Conservation (phyloP, 2,329 filamentous ascomycete genomes). For the Fusarium foetens region DNA sequence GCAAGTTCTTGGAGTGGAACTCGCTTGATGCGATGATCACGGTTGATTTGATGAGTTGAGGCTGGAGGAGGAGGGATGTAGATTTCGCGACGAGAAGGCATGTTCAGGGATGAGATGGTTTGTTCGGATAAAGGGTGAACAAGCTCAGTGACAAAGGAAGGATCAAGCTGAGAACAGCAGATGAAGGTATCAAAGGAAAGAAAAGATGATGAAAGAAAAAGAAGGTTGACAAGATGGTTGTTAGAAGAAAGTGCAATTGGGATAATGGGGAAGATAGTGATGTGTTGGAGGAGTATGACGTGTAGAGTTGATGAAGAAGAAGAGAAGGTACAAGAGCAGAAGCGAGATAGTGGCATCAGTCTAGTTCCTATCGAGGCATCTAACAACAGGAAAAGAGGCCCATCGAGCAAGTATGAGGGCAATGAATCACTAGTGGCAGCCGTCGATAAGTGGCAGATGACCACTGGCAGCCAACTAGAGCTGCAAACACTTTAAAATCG, state of each 20-base stretch:
- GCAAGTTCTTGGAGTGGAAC: slow-evolving; percentile 44
- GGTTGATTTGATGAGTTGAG: not conserved
- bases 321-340: not conserved
- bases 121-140: not conserved
- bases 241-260: not conserved
- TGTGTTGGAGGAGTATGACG: not conserved
- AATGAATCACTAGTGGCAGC: slow-evolving; percentile 20
- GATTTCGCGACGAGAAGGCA: slow-evolving; percentile 24
- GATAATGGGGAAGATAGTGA: not conserved
- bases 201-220: not conserved
- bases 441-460: not conserved
- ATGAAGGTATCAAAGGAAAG: not conserved
- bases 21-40: slow-evolving; percentile 33
- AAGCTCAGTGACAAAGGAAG: not conserved
- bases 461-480: not conserved
- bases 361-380: not conserved
- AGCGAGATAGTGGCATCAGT: not conserved
- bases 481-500: slow-evolving; percentile 8
- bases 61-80: not conserved
- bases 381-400: not conserved
- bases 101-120: slow-evolving; percentile 4
- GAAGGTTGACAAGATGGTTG: not conserved
- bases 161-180: not conserved
- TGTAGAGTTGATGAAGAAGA: not conserved
- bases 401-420: not conserved